phyloP scores from a whole-genome alignment of 768 basidiomycete species.

The Boletus tomentosulus region DNA sequence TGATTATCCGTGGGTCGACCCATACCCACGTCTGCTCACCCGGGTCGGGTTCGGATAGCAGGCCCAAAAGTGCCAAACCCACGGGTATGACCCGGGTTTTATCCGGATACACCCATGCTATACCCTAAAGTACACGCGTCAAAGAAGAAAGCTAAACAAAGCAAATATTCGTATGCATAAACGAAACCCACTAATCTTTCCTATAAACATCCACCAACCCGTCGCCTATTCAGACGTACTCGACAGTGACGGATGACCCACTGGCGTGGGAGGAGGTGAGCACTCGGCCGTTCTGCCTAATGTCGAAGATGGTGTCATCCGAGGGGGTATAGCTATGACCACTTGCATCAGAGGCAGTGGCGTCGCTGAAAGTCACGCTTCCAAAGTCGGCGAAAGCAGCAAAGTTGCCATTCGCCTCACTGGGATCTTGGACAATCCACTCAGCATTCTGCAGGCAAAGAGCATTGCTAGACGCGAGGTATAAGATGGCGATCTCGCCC shows the following conservation, averaged over 20 bases:
- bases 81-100: too few relatives aligned
- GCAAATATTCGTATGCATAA: too few relatives aligned
- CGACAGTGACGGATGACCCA: constrained; percentile 1
- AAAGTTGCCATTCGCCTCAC: background rate
- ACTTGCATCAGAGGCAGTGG: constrained; percentile 7
- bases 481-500: constrained; percentile 1
- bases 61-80: too few relatives aligned
- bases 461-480: constrained; percentile 8
- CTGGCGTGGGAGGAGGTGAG: constrained; percentile 11
- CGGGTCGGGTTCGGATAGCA: too few relatives aligned
- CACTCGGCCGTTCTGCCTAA: constrained; percentile 5
- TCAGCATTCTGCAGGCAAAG: constrained; percentile 19
- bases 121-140: too few relatives aligned
- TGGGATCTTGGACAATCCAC: constrained; percentile 22
- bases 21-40: too few relatives aligned
- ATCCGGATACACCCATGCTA: too few relatives aligned
- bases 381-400: constrained; percentile 19
- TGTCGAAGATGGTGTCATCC: constrained; percentile 8
- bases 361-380: constrained; percentile 13
- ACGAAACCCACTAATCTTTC: background rate
- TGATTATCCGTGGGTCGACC: too few relatives aligned
- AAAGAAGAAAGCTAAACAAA: background rate
- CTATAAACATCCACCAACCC: too few relatives aligned
- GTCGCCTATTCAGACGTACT: constrained; percentile 1
- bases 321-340: constrained; percentile 6